These are phyloP conservation scores for Poronia punctata DNA, from an alignment of 495 filamentous ascomycete species.

Conservation along the genomic window DNA sequence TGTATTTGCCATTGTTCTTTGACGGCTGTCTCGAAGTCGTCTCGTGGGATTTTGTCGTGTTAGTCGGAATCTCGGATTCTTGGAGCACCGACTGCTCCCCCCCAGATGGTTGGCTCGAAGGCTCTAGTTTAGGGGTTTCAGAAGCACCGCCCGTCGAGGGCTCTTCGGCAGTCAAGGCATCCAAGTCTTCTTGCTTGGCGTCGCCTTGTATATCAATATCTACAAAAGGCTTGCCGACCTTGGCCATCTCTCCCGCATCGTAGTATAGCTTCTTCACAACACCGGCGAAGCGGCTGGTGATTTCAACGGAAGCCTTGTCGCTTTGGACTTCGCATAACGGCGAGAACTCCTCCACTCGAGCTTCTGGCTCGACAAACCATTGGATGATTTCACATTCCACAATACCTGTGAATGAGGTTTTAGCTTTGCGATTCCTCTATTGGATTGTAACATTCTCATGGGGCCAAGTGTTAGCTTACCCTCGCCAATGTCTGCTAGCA, in stretches of 20 bases:
- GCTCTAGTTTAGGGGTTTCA: slow-evolving; percentile 18
- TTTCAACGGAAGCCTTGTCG: slow-evolving; percentile 98
- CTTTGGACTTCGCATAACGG: slow-evolving; percentile 96
- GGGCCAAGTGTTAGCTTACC: slow-evolving; percentile 43
- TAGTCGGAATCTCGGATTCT: slow-evolving; percentile 6
- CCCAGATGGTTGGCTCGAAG: slow-evolving; percentile 12
- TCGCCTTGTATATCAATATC: slow-evolving; percentile 66
- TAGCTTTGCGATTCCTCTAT: too few species aligned
- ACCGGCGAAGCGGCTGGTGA: slow-evolving; percentile 89
- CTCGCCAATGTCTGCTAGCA: slow-evolving; percentile 95
- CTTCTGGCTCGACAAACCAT: slow-evolving; percentile 97
- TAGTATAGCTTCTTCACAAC: slow-evolving; percentile 96
- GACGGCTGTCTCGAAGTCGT: slow-evolving; percentile 8
- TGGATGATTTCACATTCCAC: slow-evolving; percentile 98
- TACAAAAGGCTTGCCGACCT: slow-evolving; percentile 79
- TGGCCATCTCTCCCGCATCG: slow-evolving; percentile 90
- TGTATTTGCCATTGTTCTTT: slow-evolving; percentile 44
- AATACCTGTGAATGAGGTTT: slow-evolving; percentile 55
- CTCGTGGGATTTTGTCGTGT: slow-evolving; percentile 3
- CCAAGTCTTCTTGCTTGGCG: slow-evolving; percentile 40
- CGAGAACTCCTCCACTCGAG: slow-evolving; percentile 95
- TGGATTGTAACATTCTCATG: neutral
- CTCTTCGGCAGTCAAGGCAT: slow-evolving; percentile 31
- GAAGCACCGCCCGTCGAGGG: slow-evolving; percentile 15
- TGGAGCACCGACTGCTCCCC: slow-evolving; percentile 5